These are phyloP conservation scores for Ogataea pini DNA, from an alignment of 805 yeast genomes.

Conservation along the genomic window DNA sequence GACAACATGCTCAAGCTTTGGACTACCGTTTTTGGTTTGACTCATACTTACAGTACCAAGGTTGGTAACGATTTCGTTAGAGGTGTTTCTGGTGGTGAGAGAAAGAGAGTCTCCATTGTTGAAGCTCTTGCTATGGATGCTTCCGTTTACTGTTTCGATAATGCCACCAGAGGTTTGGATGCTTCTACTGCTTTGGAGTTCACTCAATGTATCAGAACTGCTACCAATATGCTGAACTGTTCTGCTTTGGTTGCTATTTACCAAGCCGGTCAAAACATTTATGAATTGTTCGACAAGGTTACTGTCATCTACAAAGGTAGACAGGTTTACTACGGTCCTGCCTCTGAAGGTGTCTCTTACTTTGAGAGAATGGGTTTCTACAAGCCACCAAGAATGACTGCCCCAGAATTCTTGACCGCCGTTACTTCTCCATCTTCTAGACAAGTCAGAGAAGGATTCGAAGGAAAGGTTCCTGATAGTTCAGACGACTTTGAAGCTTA, in stretches of 20 bases:
- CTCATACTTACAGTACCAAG: slow-evolving; percentile 59
- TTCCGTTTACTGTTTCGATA: slow-evolving; percentile 63
- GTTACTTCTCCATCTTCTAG: slow-evolving; percentile 67
- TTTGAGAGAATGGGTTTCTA: slow-evolving; percentile 65
- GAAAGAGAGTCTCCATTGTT: slow-evolving; percentile 69
- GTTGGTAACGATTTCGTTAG: slow-evolving; percentile 68
- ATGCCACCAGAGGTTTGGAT: slow-evolving; percentile 70
- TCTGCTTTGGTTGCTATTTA: slow-evolving; percentile 66
- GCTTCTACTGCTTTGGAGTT: slow-evolving; percentile 72
- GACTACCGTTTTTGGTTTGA: slow-evolving; percentile 57
- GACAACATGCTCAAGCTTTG: slow-evolving; percentile 45
- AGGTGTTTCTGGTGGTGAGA: slow-evolving; percentile 72
- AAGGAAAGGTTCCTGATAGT: slow-evolving; percentile 54
- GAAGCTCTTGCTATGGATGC: slow-evolving; percentile 60
- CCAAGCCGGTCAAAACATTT: slow-evolving; percentile 68
- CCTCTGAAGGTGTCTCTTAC: slow-evolving; percentile 52
- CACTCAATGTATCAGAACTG: slow-evolving; percentile 60
- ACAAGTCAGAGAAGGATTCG: slow-evolving; percentile 50
- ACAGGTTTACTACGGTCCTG: slow-evolving; percentile 62
- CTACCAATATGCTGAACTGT: slow-evolving; percentile 56
- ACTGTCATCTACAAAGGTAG: slow-evolving; percentile 60
- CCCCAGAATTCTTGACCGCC: slow-evolving; percentile 68
- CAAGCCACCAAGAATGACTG: slow-evolving; percentile 66
- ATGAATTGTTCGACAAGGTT: slow-evolving; percentile 60
- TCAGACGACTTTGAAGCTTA: slow-evolving; percentile 57